phyloP scores from a whole-genome alignment of 257 asterid genomes.

The Sherardia arvensis region DNA sequence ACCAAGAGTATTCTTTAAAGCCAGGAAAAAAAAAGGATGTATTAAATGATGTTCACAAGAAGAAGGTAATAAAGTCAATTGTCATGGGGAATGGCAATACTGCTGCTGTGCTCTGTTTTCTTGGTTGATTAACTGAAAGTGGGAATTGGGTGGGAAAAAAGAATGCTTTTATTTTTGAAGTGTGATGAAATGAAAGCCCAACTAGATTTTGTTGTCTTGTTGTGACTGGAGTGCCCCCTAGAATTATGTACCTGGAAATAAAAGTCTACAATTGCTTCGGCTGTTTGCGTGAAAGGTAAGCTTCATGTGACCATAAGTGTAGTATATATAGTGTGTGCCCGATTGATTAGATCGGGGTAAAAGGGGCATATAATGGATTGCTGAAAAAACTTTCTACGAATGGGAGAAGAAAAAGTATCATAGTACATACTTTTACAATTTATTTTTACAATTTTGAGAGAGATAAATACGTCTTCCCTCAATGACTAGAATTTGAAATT shows the following conservation, averaged over 20 bases:
- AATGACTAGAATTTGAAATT: no score
- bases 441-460: no score
- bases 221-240: not conserved
- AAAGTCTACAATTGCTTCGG: conserved; percentile 11
- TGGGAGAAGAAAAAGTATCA: not conserved
- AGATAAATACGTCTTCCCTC: no score
- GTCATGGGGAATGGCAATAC: conserved; percentile 1
- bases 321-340: not conserved
- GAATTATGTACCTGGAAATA: not conserved
- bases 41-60: conserved; percentile 8
- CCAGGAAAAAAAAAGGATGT: not conserved
- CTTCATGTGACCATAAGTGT: conserved; percentile 15
- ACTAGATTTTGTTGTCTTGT: conserved; percentile 15
- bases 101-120: conserved; percentile 6
- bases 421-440: no score
- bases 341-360: not conserved
- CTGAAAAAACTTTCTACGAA: not conserved
- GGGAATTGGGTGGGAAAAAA: conserved; percentile 3
- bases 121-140: conserved; percentile 16
- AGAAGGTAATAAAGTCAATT: conserved; percentile 10
- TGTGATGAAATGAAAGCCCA: conserved; percentile 9
- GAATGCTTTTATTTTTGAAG: conserved; percentile 1
- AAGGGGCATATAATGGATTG: not conserved
- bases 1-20: not conserved
- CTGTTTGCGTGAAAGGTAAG: conserved; percentile 4